Evolutionary conservation across 345 rosid species (phyloP).

Genomic region (Salix suchowensis): DNA sequence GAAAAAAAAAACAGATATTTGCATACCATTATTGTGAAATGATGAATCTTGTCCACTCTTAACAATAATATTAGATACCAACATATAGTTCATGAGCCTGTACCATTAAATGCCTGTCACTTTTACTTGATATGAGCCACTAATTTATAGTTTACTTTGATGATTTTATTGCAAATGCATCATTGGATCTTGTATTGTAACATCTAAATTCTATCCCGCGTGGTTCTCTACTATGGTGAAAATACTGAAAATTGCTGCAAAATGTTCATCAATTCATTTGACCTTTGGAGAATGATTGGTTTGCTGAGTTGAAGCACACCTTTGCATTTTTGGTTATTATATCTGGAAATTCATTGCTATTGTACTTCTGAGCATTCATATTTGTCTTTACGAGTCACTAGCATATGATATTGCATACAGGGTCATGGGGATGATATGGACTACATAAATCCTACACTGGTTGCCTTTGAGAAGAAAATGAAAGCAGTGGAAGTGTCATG

Average conservation of each 20-base stretch:
- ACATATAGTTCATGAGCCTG: background rate
- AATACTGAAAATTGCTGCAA: background rate
- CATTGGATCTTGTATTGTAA: background rate
- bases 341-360: background rate
- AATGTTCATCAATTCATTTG: background rate
- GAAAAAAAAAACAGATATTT: background rate
- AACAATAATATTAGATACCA: too few species aligned
- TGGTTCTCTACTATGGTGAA: background rate
- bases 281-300: background rate
- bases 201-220: background rate
- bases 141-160: background rate
- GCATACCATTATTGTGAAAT: background rate
- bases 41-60: too few species aligned
- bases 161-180: background rate
- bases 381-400: background rate
- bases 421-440: conserved; percentile 93
- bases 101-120: background rate
- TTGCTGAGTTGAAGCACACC: background rate
- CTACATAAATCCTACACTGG: conserved; percentile 50
- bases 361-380: background rate
- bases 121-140: background rate
- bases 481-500: conserved; percentile 74
- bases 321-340: background rate
- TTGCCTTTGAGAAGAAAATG: conserved; percentile 44
- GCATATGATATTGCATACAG: conserved; percentile 24